A percentile compares a stretch with the other conserved stretches of the same genome.
These are phyloP conservation scores for Quercus robur DNA, from an alignment of 306 rosid species.

Conservation along the genomic window DNA sequence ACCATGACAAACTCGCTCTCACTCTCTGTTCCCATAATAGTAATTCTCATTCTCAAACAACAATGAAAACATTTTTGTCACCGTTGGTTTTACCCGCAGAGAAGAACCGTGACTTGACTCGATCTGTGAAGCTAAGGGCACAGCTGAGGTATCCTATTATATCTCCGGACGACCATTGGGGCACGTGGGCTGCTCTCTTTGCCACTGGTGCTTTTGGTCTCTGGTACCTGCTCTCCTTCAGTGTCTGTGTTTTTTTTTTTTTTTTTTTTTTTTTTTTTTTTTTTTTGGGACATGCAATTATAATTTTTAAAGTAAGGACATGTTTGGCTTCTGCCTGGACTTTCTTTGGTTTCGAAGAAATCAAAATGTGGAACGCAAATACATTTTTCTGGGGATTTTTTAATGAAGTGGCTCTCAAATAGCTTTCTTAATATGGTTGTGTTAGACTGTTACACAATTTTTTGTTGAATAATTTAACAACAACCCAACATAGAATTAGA, in stretches of 20 bases:
- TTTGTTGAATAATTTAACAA: background rate
- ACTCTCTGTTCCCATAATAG: background rate
- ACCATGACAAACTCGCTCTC: background rate
- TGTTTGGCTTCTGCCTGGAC: no score
- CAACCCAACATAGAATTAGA: background rate
- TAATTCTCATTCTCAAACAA: background rate
- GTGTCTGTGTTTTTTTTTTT: no score
- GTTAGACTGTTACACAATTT: no score
- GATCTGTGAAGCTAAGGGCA: slow-evolving; percentile 13
- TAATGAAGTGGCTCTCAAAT: no score
- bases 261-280: no score
- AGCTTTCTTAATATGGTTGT: no score
- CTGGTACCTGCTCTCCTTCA: slow-evolving; percentile 7
- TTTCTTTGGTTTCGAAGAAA: background rate
- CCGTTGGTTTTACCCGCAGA: background rate
- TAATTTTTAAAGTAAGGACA: no score
- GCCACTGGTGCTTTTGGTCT: slow-evolving; percentile 41
- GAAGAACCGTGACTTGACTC: background rate
- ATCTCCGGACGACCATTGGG: slow-evolving; percentile 46
- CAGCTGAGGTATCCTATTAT: slow-evolving; percentile 32
- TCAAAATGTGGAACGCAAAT: background rate
- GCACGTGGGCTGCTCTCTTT: slow-evolving; percentile 41
- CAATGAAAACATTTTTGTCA: background rate
- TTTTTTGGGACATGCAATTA: background rate
- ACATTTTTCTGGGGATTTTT: background rate